Conservation (phyloP, 2,329 filamentous ascomycete genomes). For the Gaeumannomyces sp. region DNA sequence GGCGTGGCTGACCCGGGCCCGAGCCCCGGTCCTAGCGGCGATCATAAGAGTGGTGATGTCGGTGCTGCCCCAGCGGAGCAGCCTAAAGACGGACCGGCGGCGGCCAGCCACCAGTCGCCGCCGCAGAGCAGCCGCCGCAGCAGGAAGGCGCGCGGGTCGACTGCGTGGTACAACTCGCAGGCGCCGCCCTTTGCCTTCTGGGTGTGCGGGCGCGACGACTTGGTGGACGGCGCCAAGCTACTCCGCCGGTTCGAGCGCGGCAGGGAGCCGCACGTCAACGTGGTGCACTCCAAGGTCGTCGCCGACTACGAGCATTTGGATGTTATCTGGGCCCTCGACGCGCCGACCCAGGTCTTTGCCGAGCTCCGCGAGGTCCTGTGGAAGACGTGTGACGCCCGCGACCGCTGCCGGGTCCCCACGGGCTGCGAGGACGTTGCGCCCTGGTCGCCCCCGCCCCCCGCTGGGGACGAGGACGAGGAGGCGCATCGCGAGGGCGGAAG, state of each 20-base stretch:
- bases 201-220: constrained; percentile 74
- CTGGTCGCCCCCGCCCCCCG: constrained; percentile 28
- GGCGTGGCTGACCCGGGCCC: constrained; percentile 22
- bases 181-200: constrained; percentile 83
- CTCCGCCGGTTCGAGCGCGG: constrained; percentile 65
- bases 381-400: constrained; percentile 56
- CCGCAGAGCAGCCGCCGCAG: constrained; percentile 1
- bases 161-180: constrained; percentile 75
- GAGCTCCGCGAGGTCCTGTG: constrained; percentile 80
- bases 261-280: constrained; percentile 70
- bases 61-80: no score
- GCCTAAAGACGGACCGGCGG: not conserved
- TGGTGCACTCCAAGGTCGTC: constrained; percentile 79
- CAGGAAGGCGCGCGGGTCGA: constrained; percentile 40
- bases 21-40: constrained; percentile 15
- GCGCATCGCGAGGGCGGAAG: not conserved
- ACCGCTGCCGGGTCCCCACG: constrained; percentile 55
- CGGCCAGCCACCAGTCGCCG: not conserved
- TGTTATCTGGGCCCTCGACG: constrained; percentile 91
- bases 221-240: constrained; percentile 76
- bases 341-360: constrained; percentile 71
- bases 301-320: constrained; percentile 90
- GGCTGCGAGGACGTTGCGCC: constrained; percentile 50
- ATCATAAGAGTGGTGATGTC: no score
- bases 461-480: not conserved